Evolutionary conservation across 352 stramenopile species (phyloP).

Genomic region (Phytophthora constricta): DNA sequence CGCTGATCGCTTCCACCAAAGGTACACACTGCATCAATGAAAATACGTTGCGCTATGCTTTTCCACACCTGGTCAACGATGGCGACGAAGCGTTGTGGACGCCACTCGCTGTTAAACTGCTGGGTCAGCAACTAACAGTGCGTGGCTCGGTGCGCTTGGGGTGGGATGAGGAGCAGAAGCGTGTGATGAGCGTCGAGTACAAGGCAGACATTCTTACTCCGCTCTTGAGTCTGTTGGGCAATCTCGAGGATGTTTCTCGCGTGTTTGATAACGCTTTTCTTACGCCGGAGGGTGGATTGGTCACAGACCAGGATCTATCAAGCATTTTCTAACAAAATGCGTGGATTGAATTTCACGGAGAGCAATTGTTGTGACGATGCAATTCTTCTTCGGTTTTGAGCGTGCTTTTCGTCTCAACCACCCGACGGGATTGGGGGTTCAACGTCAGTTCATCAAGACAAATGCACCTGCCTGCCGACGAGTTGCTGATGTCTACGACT

Average conservation of each 20-base stretch:
- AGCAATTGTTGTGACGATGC: too few species aligned
- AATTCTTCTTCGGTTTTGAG: too few species aligned
- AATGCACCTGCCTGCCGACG: too few species aligned
- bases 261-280: neutral
- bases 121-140: neutral
- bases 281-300: neutral
- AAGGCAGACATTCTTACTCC: neutral
- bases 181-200: neutral
- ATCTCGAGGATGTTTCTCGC: neutral
- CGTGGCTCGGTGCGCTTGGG: neutral
- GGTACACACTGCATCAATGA: neutral
- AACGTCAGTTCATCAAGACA: too few species aligned
- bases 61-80: neutral
- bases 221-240: neutral
- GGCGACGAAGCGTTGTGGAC: neutral
- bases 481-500: too few species aligned
- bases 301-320: neutral
- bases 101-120: neutral
- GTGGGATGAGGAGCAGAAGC: neutral
- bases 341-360: too few species aligned
- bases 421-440: too few species aligned
- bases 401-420: too few species aligned
- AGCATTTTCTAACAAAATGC: too few species aligned
- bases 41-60: neutral
- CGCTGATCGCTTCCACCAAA: neutral